Base-by-base conservation (phyloP, 2,329 filamentous ascomycete genomes). In the Aspergillus sp. region DNA sequence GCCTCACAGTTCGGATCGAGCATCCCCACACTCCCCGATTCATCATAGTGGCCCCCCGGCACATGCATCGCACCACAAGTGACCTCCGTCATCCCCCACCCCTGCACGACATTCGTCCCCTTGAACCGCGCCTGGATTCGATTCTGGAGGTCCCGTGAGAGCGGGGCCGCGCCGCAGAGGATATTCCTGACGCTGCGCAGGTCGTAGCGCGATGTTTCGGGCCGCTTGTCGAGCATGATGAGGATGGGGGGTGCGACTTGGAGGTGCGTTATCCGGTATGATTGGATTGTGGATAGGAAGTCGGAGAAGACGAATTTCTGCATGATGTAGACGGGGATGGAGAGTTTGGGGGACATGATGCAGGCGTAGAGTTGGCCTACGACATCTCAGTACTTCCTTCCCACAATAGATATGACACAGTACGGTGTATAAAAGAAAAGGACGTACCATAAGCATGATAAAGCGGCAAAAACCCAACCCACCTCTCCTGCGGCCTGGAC, bases 11-110 rank as follows among this genome's bases (percentile, higher is more conserved):
- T 87, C 3, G 85, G 80, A 54, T 81, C 71, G 31, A 88, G 72
- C 64, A 83, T 75, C 53, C 86, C 86, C 0, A 87, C 84, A 49
- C 77, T 79, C 3, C 82, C 82, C 13, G 77, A 80, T 43, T 77
- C 71, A 57, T 79, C 77, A 57, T 64, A 64, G n/a, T 76, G 60
- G 2, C 77, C 75, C 2, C 72, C 74, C 1, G 80, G 78, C 7
- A 83, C 75, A 49, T 79, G 79, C 17, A 81, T 73, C 0, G 77
- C 81, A 7, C 74, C 77, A 55, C 76, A 79, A 3, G 76, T 78
- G 17, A 77, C 75, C 72, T 88, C 86, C 0, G 86, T 88, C 86
- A 88, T 87, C 4, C 86, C 86, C 82, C 84, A 87, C 1, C 83
- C 85, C 66, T 86, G 85, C 70, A 74, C 75, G 30, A 83, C 75